phyloP scores from a whole-genome alignment of 176 grass and related monocot genomes.

The Carex parvula region DNA sequence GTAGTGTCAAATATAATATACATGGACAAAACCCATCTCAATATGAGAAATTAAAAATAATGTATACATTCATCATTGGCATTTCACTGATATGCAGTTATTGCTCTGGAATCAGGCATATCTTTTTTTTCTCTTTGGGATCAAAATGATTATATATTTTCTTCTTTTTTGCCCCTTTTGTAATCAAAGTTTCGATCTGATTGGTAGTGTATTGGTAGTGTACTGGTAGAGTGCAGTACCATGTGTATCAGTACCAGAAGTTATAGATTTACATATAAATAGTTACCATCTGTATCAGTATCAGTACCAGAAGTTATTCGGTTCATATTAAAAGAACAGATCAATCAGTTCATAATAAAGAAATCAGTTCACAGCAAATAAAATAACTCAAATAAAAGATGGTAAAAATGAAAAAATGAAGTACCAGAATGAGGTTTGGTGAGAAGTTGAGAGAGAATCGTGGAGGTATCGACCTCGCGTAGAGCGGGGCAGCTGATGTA shows the following conservation, averaged over 20 bases:
- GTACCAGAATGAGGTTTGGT: conserved; percentile 39
- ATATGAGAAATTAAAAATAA: neutral
- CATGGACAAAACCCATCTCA: neutral
- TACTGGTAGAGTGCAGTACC: neutral
- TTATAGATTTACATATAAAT: neutral
- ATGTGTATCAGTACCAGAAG: neutral
- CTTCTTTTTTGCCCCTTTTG: neutral
- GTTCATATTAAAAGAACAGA: neutral
- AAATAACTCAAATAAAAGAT: neutral
- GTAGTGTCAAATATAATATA: neutral
- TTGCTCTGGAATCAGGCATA: neutral
- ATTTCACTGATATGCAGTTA: neutral
- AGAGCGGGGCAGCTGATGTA: conserved; percentile 73
- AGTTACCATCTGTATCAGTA: neutral
- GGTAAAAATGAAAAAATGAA: conserved; percentile 11
- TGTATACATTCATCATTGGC: neutral
- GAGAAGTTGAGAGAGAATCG: conserved; percentile 51
- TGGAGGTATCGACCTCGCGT: conserved; percentile 85
- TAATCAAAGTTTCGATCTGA: neutral
- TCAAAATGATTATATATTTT: neutral
- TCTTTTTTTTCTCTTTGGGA: neutral
- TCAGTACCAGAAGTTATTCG: neutral
- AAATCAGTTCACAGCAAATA: neutral
- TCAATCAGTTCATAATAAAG: neutral
- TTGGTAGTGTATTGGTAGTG: neutral